Base-by-base conservation (phyloP, 208 protist species). In the Acanthamoeba castellanii region DNA sequence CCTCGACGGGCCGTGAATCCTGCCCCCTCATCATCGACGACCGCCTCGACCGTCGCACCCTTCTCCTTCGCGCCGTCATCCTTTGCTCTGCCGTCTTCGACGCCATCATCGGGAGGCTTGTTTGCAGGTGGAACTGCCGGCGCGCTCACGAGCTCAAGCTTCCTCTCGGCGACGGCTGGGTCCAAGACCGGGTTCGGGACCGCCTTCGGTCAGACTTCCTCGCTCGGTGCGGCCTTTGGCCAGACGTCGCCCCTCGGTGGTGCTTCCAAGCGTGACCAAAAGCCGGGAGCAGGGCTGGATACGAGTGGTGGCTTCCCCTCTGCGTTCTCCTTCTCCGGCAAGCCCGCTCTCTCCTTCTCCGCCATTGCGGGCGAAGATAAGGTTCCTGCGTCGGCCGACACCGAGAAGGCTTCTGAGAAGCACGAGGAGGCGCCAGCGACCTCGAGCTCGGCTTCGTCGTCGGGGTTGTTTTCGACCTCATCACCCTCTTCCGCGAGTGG, bases 321-420 rank as follows among this genome's bases (percentile, higher is more conserved):
- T 47, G 30, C 72, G 14, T 82, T 50, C 30, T 37, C 72, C 30
- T 82, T 82, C 57, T 61, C 57, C 22, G 34, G 30, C 72, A 52
- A 82, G 42, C 72, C 72, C 20, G 72, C 72, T 27, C 72, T 82
- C 11, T 82, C 72, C 72, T 82, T 82, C 72, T 82, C 72, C 18
- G 22, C 72, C 27, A 34, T 82, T 27, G 72, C 72, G 18, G 34
- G 37, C 72, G 72, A 82, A 14, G 7, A 27, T 18, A 82, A 61
- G 22, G 57, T 18, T 52, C 57, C 64, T n/a, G n/a, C 22, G 64
- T 20, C 64, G 64, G 6, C 16, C 30, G 42, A 32, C 72, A 30
- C 22, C 30, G 42, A 82, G 20, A 37, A 47, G 30, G 14, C 1
- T 7, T 25, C 34, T 37, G 30, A 52, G 42, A 32, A 37, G 22